A percentile compares a stretch with the other conserved stretches of the same genome.
Conservation (phyloP, 495 filamentous ascomycete genomes). For the Massariosphaeria phaeospora region DNA sequence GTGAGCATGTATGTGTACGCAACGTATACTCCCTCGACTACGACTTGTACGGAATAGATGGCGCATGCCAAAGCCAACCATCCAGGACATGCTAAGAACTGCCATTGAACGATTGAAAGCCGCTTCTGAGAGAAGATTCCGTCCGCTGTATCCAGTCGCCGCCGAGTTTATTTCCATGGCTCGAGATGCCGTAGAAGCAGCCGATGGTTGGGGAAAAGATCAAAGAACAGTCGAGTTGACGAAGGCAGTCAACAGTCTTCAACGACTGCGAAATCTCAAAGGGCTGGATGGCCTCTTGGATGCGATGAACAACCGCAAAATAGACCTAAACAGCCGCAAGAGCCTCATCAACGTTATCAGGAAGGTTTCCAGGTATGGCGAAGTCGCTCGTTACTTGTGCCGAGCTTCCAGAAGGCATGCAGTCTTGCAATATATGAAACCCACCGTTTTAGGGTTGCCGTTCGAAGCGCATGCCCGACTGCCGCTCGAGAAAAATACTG, state of each 20-base stretch:
- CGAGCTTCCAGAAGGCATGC: not conserved
- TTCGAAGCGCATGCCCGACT: not conserved
- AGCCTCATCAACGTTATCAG: conserved; percentile 5
- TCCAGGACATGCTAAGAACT: conserved; percentile 4
- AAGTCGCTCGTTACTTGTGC: conserved; percentile 7
- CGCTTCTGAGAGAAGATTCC: too few relatives aligned
- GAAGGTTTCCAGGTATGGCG: not conserved
- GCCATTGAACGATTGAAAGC: too few relatives aligned
- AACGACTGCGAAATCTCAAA: not conserved
- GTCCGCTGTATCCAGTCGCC: too few relatives aligned
- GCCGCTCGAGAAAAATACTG: conserved; percentile 29
- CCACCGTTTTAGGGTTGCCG: not conserved
- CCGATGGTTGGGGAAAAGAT: conserved; percentile 14
- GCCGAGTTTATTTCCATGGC: not conserved
- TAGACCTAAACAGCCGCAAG: not conserved
- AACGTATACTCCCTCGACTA: conserved; percentile 39
- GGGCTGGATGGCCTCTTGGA: not conserved
- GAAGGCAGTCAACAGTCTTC: not conserved
- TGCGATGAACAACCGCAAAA: not conserved
- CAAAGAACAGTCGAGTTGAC: conserved; percentile 8
- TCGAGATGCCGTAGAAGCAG: conserved; percentile 24
- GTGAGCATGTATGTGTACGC: conserved; percentile 40
- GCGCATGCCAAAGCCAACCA: conserved; percentile 13
- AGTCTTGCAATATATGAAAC: not conserved
- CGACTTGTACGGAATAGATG: conserved; percentile 26